Evolutionary conservation across 2,329 filamentous ascomycete species (phyloP).

Genomic region (Pseudophaeomoniella oleicola): DNA sequence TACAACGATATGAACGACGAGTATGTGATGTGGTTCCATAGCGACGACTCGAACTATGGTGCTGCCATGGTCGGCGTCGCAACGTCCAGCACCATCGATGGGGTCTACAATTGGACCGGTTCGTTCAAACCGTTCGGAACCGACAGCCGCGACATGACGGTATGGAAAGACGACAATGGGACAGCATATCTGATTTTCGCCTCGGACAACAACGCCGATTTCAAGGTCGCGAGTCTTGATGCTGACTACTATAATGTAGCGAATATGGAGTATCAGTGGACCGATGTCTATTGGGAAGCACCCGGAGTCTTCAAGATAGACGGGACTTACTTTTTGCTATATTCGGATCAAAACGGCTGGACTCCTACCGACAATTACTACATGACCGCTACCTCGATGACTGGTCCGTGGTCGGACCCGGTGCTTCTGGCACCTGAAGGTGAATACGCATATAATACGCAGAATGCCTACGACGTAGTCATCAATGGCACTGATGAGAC

Average conservation of each 20-base stretch:
- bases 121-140: slow-evolving; percentile 32
- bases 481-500: slow-evolving; percentile 21
- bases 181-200: slow-evolving; percentile 44
- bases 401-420: slow-evolving; percentile 49
- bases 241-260: slow-evolving; percentile 41
- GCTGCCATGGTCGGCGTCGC: slow-evolving; percentile 54
- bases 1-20: slow-evolving; percentile 49
- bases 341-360: slow-evolving; percentile 42
- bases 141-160: slow-evolving; percentile 42
- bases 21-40: slow-evolving; percentile 58
- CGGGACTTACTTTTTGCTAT: slow-evolving; percentile 51
- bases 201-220: slow-evolving; percentile 45
- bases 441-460: slow-evolving; percentile 43
- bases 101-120: slow-evolving; percentile 39
- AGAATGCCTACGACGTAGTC: slow-evolving; percentile 45
- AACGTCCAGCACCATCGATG: slow-evolving; percentile 43
- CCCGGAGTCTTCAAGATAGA: slow-evolving; percentile 49
- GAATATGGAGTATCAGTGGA: slow-evolving; percentile 36
- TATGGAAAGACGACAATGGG: slow-evolving; percentile 49
- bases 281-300: slow-evolving; percentile 39
- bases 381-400: slow-evolving; percentile 40
- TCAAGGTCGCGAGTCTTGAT: slow-evolving; percentile 42
- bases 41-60: slow-evolving; percentile 45
- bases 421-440: slow-evolving; percentile 42
- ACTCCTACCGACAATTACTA: slow-evolving; percentile 52